phyloP scores from a whole-genome alignment of 2,329 filamentous ascomycete genomes.

The Beauveria bassiana region DNA sequence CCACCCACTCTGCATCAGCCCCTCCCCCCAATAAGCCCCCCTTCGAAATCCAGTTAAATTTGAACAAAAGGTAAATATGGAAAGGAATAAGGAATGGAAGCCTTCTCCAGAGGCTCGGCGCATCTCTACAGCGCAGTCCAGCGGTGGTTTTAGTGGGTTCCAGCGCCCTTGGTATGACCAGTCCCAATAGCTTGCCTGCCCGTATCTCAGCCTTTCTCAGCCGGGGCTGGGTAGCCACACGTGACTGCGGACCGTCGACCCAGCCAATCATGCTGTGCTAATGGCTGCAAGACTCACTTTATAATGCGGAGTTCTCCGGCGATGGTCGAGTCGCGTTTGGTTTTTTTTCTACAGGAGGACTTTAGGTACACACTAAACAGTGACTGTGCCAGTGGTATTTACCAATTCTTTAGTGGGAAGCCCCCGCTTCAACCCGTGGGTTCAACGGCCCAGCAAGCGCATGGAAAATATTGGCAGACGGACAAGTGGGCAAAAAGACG shows the following conservation, averaged over 20 bases:
- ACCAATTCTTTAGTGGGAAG: not conserved
- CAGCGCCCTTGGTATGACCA: not conserved
- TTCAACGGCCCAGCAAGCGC: constrained; percentile 5
- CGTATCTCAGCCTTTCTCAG: not conserved
- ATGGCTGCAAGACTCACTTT: not conserved
- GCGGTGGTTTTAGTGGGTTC: not conserved
- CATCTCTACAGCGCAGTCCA: not conserved
- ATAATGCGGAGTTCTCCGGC: not conserved
- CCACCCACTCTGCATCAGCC: not conserved
- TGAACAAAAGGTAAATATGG: too few species aligned
- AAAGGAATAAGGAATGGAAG: not conserved
- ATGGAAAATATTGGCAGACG: not conserved
- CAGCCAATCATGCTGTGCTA: not conserved
- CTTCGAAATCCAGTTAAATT: not conserved
- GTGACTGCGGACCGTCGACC: not conserved
- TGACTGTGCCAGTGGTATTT: not conserved
- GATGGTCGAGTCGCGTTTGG: not conserved
- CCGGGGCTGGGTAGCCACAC: not conserved
- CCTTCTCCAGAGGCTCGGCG: constrained; percentile 1
- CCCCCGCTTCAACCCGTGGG: constrained; percentile 3
- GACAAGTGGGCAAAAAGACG: not conserved
- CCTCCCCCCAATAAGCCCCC: not conserved
- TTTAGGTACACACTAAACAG: not conserved
- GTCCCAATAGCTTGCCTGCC: not conserved
- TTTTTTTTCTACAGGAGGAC: not conserved